Evolutionary conservation across 495 filamentous ascomycete genomes (phyloP).

Genomic region (Hypoxylon cercidicola): DNA sequence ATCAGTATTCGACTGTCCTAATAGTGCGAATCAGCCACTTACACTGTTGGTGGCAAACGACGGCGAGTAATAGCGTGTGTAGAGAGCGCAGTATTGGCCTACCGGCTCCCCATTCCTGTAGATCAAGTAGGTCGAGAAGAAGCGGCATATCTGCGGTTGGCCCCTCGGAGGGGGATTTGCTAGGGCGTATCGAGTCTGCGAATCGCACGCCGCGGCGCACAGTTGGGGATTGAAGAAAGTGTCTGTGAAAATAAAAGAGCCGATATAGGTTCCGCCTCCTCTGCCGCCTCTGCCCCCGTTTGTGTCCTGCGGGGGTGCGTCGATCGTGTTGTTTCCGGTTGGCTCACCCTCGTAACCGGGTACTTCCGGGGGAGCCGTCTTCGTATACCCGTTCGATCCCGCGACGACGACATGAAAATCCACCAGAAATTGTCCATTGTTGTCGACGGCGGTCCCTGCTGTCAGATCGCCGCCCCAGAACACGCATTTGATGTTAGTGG

Average conservation of each 20-base stretch:
- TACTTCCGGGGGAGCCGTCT: constrained; percentile 38
- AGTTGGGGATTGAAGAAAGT: constrained; percentile 51
- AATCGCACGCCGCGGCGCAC: constrained; percentile 54
- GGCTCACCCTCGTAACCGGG: constrained; percentile 46
- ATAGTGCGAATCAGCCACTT: constrained; percentile 11
- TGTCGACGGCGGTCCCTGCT: constrained; percentile 49
- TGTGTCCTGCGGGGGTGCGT: too few species aligned
- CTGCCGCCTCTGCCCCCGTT: neutral
- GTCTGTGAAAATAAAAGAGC: constrained; percentile 53
- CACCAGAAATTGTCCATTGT: constrained; percentile 50
- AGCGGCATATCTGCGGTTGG: constrained; percentile 52
- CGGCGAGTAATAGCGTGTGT: constrained; percentile 27
- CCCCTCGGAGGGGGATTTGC: constrained; percentile 42
- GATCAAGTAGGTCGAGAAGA: constrained; percentile 61
- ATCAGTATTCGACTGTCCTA: neutral
- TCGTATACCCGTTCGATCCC: constrained; percentile 56
- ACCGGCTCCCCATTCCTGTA: constrained; percentile 49
- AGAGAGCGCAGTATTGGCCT: constrained; percentile 45
- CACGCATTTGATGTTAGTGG: constrained; percentile 65
- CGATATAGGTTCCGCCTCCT: constrained; percentile 51
- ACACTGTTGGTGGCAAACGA: constrained; percentile 41
- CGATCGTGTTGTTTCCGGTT: constrained; percentile 26
- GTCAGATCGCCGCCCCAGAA: constrained; percentile 57
- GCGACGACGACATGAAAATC: constrained; percentile 58
- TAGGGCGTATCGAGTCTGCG: constrained; percentile 53